Percentiles rank a stretch among this genome's conserved stretches.
These are phyloP conservation scores for Vanrija sp. DNA, from an alignment of 1,284 basidiomycete species.

Conservation along the genomic window DNA sequence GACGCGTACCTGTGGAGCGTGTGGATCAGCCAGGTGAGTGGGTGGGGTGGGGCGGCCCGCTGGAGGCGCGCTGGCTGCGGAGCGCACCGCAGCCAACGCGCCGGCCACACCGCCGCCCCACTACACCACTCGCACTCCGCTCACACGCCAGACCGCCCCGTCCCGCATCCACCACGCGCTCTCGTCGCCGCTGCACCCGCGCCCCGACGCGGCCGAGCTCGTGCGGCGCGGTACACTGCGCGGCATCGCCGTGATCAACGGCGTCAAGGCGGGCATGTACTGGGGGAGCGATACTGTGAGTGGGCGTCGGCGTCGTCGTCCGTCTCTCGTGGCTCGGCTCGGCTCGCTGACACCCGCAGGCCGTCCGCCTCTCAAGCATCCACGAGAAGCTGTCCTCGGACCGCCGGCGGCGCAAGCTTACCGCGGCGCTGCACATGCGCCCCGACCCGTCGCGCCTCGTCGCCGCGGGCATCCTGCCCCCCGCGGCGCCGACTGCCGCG, in stretches of 20 bases:
- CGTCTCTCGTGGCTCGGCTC: not conserved
- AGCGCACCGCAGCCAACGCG: not conserved
- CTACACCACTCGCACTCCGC: not conserved
- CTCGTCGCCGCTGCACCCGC: conserved; percentile 17
- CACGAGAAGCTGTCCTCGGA: conserved; percentile 16
- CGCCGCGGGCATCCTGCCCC: conserved; percentile 17
- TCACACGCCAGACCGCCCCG: conserved; percentile 18
- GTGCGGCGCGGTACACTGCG: conserved; percentile 24
- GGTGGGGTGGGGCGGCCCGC: not conserved
- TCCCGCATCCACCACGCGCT: conserved; percentile 17
- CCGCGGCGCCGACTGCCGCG: not conserved
- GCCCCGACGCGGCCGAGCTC: conserved; percentile 23
- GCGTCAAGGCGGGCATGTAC: conserved; percentile 15
- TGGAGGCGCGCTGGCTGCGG: not conserved
- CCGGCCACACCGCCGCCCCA: not conserved
- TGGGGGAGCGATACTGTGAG: conserved; percentile 21
- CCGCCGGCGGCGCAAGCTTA: conserved; percentile 14
- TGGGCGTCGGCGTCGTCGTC: not conserved
- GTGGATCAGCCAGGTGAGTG: conserved; percentile 20
- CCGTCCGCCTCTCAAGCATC: conserved; percentile 21
- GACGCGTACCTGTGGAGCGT: conserved; percentile 19
- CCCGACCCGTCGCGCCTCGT: conserved; percentile 12
- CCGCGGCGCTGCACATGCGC: conserved; percentile 7
- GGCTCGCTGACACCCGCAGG: conserved; percentile 10
- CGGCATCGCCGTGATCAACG: conserved; percentile 20